Conservation (phyloP, 2,329 filamentous ascomycete genomes). For the Anthostomella pinea region DNA sequence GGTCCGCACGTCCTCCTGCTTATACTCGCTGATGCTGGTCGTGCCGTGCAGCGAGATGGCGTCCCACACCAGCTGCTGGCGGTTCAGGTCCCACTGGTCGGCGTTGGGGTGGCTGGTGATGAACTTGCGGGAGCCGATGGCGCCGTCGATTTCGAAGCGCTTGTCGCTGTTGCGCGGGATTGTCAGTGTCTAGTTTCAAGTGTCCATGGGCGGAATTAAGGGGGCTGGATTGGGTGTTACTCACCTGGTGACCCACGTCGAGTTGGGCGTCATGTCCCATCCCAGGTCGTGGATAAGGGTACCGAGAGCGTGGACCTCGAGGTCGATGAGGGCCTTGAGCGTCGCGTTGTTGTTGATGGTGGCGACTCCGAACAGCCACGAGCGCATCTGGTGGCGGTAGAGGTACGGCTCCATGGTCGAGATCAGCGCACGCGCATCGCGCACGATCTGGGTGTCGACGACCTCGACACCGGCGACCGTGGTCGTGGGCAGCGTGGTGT, state of each 20-base stretch:
- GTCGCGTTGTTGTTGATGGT: no score
- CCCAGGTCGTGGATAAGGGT: conserved; percentile 26
- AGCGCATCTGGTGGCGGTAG: no score
- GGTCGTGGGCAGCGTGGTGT: no score
- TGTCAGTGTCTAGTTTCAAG: no score
- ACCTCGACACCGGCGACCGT: no score
- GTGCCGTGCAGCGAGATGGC: conserved; percentile 27
- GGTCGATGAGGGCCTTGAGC: conserved; percentile 38
- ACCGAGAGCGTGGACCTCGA: conserved; percentile 23
- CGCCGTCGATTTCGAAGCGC: conserved; percentile 29
- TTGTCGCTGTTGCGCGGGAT: no score
- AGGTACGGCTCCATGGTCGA: no score
- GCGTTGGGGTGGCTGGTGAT: conserved; percentile 16
- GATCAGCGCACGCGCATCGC: no score
- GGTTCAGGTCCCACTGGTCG: conserved; percentile 18
- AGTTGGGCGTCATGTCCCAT: conserved; percentile 23
- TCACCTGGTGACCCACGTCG: conserved; percentile 12
- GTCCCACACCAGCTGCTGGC: conserved; percentile 23
- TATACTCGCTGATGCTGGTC: conserved; percentile 23
- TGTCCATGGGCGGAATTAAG: no score
- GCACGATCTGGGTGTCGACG: no score
- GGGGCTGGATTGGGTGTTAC: no score
- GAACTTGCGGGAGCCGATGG: conserved; percentile 23
- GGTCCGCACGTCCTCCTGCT: conserved; percentile 17
- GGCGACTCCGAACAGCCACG: no score